Conservation (phyloP, 2,329 filamentous ascomycete species). For the Colletotrichum falcatum region DNA sequence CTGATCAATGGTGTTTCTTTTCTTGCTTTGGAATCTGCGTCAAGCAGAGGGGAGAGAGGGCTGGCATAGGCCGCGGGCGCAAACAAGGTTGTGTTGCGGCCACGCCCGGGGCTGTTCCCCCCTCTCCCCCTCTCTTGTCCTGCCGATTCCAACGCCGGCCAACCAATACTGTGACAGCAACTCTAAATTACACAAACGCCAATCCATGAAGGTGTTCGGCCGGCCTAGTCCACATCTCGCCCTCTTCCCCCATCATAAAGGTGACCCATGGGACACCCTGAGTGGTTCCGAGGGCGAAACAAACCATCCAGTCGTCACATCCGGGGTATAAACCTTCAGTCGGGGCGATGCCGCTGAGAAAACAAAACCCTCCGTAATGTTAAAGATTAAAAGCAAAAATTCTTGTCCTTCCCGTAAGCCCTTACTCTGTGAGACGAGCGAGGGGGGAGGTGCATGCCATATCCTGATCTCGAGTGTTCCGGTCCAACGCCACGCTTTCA, state of each 20-base stretch:
- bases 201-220: slow-evolving; percentile 35
- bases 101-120: slow-evolving; percentile 9
- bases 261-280: not conserved
- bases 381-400: slow-evolving; percentile 16
- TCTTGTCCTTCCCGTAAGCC: slow-evolving; percentile 9
- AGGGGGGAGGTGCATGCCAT: slow-evolving; percentile 15
- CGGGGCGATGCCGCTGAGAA: slow-evolving; percentile 17
- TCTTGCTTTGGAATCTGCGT: slow-evolving; percentile 3
- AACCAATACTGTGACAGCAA: slow-evolving; percentile 25
- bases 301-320: slow-evolving; percentile 27
- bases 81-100: slow-evolving; percentile 9
- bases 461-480: slow-evolving; percentile 24
- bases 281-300: not conserved
- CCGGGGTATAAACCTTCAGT: slow-evolving; percentile 38
- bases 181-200: slow-evolving; percentile 38
- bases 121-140: slow-evolving; percentile 2
- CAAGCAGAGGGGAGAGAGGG: not conserved
- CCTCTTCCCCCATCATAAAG: not conserved
- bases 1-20: slow-evolving; percentile 11
- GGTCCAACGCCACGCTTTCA: slow-evolving; percentile 38
- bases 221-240: slow-evolving; percentile 13
- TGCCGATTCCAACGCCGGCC: not conserved
- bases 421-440: slow-evolving; percentile 6
- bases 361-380: not conserved
- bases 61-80: not conserved